Evolutionary conservation across 768 basidiomycete species (phyloP), one percentile per base, ranked within the genome.

Genomic region (Asterophora lycoperdoides): DNA sequence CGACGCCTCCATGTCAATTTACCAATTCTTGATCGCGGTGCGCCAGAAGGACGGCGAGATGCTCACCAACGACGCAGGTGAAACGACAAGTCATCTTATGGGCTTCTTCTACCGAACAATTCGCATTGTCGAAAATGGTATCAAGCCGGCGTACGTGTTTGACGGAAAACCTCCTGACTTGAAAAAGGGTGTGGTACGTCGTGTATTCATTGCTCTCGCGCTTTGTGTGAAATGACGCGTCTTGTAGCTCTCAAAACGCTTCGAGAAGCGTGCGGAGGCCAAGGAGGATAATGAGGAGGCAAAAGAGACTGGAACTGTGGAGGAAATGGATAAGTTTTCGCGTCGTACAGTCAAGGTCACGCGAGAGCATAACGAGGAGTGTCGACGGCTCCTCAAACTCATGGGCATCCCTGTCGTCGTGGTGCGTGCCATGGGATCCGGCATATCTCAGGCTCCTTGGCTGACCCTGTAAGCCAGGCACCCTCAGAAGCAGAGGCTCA

Each of bases 401-500:
- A 99, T 99, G 96, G 96, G 96, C 5, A 97, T 99, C 34, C 96
- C 96, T 3, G 89, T 90, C 41, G 84, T 98, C 43, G 74, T 96
- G 32, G 96, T 93, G 56, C 44, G 89, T 57, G 19, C 5, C 3
- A 42, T 28, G 36, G 3, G 34, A 33, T 44, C 34, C 19, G 23
- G 23, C 6, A 23, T 3, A 17, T 34, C n/a, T n/a, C 39, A 17
- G 1, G 4, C 39, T 8, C 35, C 35, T 45, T 34, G 3, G 42
- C 20, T 32, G 20, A 32, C 41, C 5, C 35, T 43, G 9, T 6
- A 26, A 33, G 4, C 8, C 54, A 98, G 94, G 94, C 96, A 17
- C 96, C 96, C 0, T 95, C 93, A 44, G 96, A 99, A 71, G 96
- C 96, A 5, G 96, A 99, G 65, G 96, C 96, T 1, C 96, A 99